These are phyloP conservation scores for Candida xyloterini DNA, from an alignment of 805 yeast species.

Conservation along the genomic window DNA sequence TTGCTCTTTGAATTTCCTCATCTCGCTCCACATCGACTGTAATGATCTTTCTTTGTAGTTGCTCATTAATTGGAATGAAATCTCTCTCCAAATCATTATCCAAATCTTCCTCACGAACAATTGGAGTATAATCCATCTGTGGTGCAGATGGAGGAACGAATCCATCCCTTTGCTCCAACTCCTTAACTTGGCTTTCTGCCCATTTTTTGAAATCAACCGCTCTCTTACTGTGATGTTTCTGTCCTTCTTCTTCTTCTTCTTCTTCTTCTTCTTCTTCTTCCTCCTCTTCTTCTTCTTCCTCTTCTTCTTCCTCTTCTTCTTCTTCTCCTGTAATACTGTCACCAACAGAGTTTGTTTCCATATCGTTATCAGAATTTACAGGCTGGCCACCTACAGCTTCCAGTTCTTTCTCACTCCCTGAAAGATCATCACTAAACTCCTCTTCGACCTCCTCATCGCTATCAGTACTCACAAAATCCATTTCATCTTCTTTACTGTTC, in stretches of 20 bases:
- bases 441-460: conserved; percentile 27
- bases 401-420: conserved; percentile 28
- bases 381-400: conserved; percentile 22
- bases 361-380: no score
- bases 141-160: conserved; percentile 50
- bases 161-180: conserved; percentile 58
- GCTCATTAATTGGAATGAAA: conserved; percentile 54
- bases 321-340: no score
- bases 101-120: conserved; percentile 65
- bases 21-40: conserved; percentile 67
- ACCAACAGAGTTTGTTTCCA: no score
- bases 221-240: conserved; percentile 30
- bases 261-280: conserved; percentile 23
- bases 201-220: conserved; percentile 79
- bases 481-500: conserved; percentile 52
- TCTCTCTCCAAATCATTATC: conserved; percentile 65
- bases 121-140: conserved; percentile 48
- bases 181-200: conserved; percentile 75
- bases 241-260: conserved; percentile 35
- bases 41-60: conserved; percentile 54
- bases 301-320: conserved; percentile 30
- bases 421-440: conserved; percentile 16
- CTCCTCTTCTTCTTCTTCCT: no score
- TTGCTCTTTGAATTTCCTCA: conserved; percentile 58
- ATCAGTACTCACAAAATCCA: conserved; percentile 47